These are phyloP conservation scores for Cruciata laevipes DNA, from an alignment of 257 asterid species.

Conservation along the genomic window DNA sequence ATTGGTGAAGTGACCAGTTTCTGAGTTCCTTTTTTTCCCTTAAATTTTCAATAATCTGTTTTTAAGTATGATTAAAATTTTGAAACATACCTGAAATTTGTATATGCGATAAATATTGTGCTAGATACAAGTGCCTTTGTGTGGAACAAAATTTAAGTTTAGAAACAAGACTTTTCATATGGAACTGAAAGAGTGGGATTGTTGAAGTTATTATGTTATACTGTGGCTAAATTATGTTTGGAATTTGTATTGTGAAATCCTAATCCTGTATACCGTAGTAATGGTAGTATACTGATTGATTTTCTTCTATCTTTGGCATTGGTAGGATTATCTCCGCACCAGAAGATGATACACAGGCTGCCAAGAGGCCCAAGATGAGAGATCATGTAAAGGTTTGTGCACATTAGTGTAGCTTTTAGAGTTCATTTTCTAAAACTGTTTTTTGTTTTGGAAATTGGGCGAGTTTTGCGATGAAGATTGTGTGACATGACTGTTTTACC, in stretches of 20 bases:
- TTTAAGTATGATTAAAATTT: neutral
- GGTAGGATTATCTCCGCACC: conserved; percentile 18
- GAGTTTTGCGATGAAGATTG: neutral
- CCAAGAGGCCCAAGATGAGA: conserved; percentile 4
- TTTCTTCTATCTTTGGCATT: neutral
- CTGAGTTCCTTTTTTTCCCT: no score
- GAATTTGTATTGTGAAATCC: neutral
- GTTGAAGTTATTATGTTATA: neutral
- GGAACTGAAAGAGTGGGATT: neutral
- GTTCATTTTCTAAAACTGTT: neutral
- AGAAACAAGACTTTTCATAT: neutral
- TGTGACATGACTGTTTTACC: neutral
- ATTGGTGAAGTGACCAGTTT: no score
- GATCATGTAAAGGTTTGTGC: conserved; percentile 26
- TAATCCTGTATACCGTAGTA: no score
- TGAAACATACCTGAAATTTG: no score
- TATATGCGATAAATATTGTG: no score
- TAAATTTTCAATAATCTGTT: no score
- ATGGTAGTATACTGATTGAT: neutral
- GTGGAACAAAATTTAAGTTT: neutral
- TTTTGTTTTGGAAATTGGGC: neutral
- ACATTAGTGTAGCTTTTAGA: neutral
- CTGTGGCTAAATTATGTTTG: neutral
- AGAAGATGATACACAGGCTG: conserved; percentile 22
- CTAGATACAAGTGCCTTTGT: neutral